A percentile compares a stretch with the other conserved stretches of the same genome.
Evolutionary conservation across 2,329 filamentous ascomycete genomes (phyloP).

Genomic region (Fusarium sp.): DNA sequence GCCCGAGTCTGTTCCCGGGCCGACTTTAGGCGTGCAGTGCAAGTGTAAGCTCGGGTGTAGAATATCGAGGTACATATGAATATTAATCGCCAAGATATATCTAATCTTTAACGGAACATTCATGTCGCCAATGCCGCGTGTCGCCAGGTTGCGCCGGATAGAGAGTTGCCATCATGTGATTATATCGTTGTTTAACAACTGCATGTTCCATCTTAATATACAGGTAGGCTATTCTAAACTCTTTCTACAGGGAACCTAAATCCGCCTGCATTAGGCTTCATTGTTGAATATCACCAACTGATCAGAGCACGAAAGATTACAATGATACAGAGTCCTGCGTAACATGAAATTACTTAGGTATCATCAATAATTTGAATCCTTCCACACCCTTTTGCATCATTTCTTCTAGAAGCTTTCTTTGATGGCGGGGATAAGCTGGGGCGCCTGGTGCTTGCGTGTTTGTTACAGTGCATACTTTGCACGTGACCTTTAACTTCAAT

Average conservation of each 20-base stretch:
- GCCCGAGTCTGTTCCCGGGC: slow-evolving; percentile 12
- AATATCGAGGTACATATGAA: neutral
- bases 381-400: neutral
- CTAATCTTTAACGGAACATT: neutral
- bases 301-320: neutral
- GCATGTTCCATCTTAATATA: neutral
- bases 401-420: slow-evolving; percentile 14
- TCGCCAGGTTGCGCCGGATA: neutral
- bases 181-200: neutral
- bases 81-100: neutral
- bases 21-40: slow-evolving; percentile 15
- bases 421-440: slow-evolving; percentile 6
- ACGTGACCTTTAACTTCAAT: slow-evolving; percentile 36
- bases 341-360: neutral
- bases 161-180: neutral
- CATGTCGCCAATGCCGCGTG: neutral
- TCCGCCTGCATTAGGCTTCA: neutral
- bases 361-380: neutral
- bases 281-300: neutral
- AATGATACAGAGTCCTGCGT: neutral
- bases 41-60: neutral
- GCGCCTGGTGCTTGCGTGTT: neutral
- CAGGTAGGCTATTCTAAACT: neutral
- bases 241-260: neutral
- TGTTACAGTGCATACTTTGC: neutral